Base-by-base conservation (phyloP, 1,284 basidiomycete genomes). In the Tylopilus sp. region DNA sequence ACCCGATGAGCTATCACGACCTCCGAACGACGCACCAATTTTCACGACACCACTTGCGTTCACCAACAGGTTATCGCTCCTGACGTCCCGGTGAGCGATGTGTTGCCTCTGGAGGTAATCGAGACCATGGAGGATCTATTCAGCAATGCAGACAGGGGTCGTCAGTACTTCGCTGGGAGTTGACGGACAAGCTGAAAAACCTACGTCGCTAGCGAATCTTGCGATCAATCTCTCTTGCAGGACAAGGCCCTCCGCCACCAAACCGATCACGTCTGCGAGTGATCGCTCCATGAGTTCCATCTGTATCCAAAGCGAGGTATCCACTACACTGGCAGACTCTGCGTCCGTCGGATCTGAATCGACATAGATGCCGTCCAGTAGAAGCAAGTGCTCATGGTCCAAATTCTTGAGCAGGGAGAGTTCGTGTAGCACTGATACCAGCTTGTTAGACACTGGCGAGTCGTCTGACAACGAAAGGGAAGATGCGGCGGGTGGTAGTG, bases 281-380 rank as follows among this genome's bases (percentile, higher is more conserved):
- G 86, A 89, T 52, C 86, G 74, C 60, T 89, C 86, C 88, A 89
- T 89, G 25, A 90, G 75, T 62, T 89, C 87, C 89, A 91, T 91
- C 51, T 83, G 72, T 44, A 91, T 82, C 88, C 89, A 91, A 37
- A 91, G 66, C 50, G 80, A 76, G 7, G 63, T 64, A 43, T 66
- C 64, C 31, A 58, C 36, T 5, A 16, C 21, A 5, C 28, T 31
- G 6, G 52, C 44, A 25, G 40, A 42, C 15, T 44, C 41, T 3
- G 10, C 15, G 16, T 48, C 45, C 57, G 30, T 33, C 6, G 45
- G 30, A 13, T 41, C 41, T 10, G 82, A 61, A 58, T 84, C 80
- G 19, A 87, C 81, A 64, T 87, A 89, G 23, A 87, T 63, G 34
- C 74, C 77, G 56, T 89, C 84, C 71, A 87, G 76, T 4, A 72